Base-by-base conservation (phyloP, 345 rosid species). In the Physaria fendleri region DNA sequence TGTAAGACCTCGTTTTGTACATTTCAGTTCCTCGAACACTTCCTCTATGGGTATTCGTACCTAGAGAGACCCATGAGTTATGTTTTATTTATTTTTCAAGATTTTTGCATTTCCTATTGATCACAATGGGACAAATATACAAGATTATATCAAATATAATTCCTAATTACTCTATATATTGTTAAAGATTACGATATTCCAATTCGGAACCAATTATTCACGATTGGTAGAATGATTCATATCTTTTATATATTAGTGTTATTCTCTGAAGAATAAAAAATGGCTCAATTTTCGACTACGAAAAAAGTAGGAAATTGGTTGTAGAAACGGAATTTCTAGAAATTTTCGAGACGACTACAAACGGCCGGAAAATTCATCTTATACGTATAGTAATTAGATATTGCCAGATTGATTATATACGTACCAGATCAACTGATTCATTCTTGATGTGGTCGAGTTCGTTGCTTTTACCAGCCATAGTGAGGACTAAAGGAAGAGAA, bases 371-470 rank as follows among this genome's bases (percentile, higher is more conserved):
- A n/a, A n/a, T n/a, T n/a, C n/a, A n/a, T n/a, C n/a, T n/a, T n/a
- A n/a, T n/a, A n/a, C n/a, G n/a, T n/a, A n/a, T n/a, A n/a, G n/a
- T n/a, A n/a, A n/a, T n/a, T n/a, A n/a, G n/a, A n/a, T n/a, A n/a
- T n/a, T n/a, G n/a, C n/a, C n/a, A n/a, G n/a, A n/a, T n/a, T n/a
- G n/a, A n/a, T n/a, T n/a, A n/a, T n/a, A n/a, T n/a, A n/a, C n/a
- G n/a, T n/a, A 71, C 94, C 87, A 85, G 81, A 81, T 85, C 90
- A 63, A 85, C 90, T 32, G 85, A 62, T 79, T 85, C 94, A 48
- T 81, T 78, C 54, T 83, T 85, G 3, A 85, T 79, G 59, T 81
- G 82, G 37, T 81, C 85, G 29, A 85, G 87, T 54, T 78, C 75
- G 77, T 69, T 69, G 35, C 48, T 80, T 59, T 74, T 76, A 15